These are phyloP conservation scores for Brassica cretica DNA, from an alignment of 345 rosid genomes.

Conservation along the genomic window DNA sequence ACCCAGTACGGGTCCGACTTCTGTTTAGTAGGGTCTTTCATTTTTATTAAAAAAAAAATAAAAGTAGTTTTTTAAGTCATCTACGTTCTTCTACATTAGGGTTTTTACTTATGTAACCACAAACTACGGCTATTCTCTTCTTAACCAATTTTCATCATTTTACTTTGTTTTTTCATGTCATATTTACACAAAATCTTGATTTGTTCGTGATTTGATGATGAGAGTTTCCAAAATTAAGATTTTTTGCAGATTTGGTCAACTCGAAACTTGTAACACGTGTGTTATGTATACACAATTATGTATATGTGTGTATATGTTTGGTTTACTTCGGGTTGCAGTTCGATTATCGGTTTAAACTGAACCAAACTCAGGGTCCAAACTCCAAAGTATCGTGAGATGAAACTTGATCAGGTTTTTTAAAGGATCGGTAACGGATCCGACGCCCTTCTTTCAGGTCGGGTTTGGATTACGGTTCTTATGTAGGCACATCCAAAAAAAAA, in stretches of 20 bases:
- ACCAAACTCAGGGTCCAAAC: not conserved
- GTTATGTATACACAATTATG: no score
- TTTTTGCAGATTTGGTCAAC: not conserved
- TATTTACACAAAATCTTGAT: not conserved
- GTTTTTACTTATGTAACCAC: not conserved
- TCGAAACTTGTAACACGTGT: not conserved
- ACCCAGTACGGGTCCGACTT: no score
- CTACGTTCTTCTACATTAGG: no score
- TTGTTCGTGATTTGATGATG: not conserved
- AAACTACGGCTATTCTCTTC: not conserved
- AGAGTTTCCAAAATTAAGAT: not conserved
- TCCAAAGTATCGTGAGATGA: not conserved
- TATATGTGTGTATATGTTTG: not conserved
- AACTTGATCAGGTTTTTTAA: no score
- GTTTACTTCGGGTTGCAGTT: not conserved
- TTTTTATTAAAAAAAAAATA: no score
- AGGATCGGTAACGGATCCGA: not conserved
- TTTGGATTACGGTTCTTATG: no score
- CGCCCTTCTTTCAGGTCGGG: no score
- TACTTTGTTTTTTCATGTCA: not conserved
- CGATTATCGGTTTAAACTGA: not conserved
- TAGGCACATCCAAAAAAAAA: no score
- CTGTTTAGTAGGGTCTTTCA: no score
- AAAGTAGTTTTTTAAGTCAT: no score
- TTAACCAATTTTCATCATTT: not conserved